Percentiles rank a stretch among this genome's conserved stretches.
Evolutionary conservation across 2,329 filamentous ascomycete genomes (phyloP).

Genomic region (Sphaerulina vaccinii): DNA sequence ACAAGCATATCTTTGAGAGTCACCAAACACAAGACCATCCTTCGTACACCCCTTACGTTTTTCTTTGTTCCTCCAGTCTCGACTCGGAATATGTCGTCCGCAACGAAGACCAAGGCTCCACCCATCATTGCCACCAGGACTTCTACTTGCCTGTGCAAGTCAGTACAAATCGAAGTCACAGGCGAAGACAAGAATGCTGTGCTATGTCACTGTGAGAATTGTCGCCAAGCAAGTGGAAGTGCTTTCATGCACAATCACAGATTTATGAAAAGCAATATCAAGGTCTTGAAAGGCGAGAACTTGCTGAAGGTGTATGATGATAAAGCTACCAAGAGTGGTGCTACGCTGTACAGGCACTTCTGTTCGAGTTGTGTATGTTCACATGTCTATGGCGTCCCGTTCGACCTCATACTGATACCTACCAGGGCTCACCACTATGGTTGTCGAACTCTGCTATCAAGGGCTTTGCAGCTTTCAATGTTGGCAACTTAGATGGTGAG

Average conservation of each 20-base stretch:
- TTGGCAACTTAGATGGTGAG: slow-evolving; percentile 21
- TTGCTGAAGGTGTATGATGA: slow-evolving; percentile 29
- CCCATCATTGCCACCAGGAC: slow-evolving; percentile 13
- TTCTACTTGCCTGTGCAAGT: slow-evolving; percentile 32
- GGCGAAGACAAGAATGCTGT: slow-evolving; percentile 34
- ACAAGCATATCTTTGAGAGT: slow-evolving; percentile 13
- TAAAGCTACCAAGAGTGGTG: slow-evolving; percentile 30
- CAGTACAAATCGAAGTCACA: slow-evolving; percentile 26
- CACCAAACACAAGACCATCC: slow-evolving; percentile 10
- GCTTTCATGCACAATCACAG: slow-evolving; percentile 35
- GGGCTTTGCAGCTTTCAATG: slow-evolving; percentile 22
- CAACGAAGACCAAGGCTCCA: slow-evolving; percentile 15
- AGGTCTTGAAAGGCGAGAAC: slow-evolving; percentile 29
- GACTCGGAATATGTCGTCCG: background rate
- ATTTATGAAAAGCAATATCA: slow-evolving; percentile 29
- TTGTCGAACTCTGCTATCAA: slow-evolving; percentile 25
- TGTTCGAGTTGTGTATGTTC: slow-evolving; percentile 32
- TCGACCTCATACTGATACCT: background rate
- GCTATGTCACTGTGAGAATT: slow-evolving; percentile 35
- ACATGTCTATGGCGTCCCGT: too few relatives aligned
- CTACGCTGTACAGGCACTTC: slow-evolving; percentile 30
- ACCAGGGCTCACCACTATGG: slow-evolving; percentile 27
- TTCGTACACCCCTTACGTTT: slow-evolving; percentile 3
- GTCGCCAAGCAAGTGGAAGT: slow-evolving; percentile 27
- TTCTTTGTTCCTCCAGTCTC: background rate